A percentile compares a stretch with the other conserved stretches of the same genome.
These are phyloP conservation scores for Metschnikowia rubicola DNA, from an alignment of 805 yeast genomes.

Conservation along the genomic window DNA sequence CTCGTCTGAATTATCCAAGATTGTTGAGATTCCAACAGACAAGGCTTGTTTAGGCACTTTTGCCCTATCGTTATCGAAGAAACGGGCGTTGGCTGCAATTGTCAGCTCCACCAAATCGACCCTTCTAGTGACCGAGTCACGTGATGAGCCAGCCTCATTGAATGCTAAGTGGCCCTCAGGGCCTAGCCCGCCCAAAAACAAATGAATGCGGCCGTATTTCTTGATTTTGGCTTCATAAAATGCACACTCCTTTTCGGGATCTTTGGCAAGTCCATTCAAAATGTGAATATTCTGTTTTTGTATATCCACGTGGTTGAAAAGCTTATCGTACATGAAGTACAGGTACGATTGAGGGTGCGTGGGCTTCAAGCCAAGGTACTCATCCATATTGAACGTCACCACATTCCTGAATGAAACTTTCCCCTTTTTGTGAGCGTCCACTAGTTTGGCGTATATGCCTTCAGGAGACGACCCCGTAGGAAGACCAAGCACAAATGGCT, in stretches of 20 bases:
- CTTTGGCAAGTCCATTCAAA: conserved; percentile 48
- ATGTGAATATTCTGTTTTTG: conserved; percentile 51
- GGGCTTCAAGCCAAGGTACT: conserved; percentile 49
- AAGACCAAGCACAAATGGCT: conserved; percentile 54
- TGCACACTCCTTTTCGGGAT: conserved; percentile 45
- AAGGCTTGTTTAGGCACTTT: conserved; percentile 52
- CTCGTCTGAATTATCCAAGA: conserved; percentile 53
- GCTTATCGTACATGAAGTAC: conserved; percentile 54
- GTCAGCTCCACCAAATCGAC: conserved; percentile 49
- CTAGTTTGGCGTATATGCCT: conserved; percentile 46
- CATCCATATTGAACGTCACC: conserved; percentile 62
- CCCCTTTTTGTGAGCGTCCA: conserved; percentile 41
- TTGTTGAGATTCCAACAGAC: conserved; percentile 56
- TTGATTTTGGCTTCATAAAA: conserved; percentile 48
- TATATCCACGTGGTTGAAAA: conserved; percentile 55
- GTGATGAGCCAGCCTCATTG: conserved; percentile 52
- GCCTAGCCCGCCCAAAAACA: conserved; percentile 58
- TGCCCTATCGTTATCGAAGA: conserved; percentile 43
- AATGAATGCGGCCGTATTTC: conserved; percentile 46
- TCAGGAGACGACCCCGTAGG: conserved; percentile 65
- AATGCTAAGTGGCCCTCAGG: conserved; percentile 62
- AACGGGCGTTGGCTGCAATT: conserved; percentile 51
- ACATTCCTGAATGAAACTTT: conserved; percentile 48
- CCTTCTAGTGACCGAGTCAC: conserved; percentile 44
- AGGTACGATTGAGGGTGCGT: conserved; percentile 50